Base-by-base conservation (phyloP, 768 basidiomycete species). In the Agaricus subrufescens region DNA sequence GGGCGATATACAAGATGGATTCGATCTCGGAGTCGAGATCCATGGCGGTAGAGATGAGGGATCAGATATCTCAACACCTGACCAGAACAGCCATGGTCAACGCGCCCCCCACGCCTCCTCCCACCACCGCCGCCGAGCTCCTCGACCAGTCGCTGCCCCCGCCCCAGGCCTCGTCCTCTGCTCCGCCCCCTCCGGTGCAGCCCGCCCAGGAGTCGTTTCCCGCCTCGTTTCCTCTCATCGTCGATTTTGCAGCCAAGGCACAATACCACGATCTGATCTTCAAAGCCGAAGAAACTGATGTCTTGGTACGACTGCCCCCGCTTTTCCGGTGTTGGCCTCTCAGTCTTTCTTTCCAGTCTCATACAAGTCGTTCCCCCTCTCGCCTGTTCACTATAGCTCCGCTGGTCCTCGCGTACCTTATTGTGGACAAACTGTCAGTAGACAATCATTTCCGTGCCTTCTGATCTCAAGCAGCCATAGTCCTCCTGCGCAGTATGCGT, bases 1-100 rank as follows among this genome's bases (percentile, higher is more conserved):
- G 79, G n/a, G 84, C 87, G 60, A 96, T 86, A 70, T 91, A 94
- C 38, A 97, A 75, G 62, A 95, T 82, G 46, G 91, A 92, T 70
- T 95, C 89, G 58, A 95, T 87, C 65, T 94, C 92, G 58, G 94
- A 91, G 57, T 83, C 80, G 58, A 66, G 61, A 46, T 86, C 81
- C 80, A 86, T 86, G 34, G 47, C 63, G 56, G 67, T 64, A 50
- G 31, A 27, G 29, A 26, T 53, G 52, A 50, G 42, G 42, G 37
- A 39, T 34, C 34, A 34, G 5, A 2, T 7, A 6, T 34, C 34
- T 34, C 34, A 34, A 3, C 34, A 34, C 34, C 34, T 34, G 34
- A 34, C 11, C 34, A 34, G 11, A 34, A 34, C 34, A 58, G 62
- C 56, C 61, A 84, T 86, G 84, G 73, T 73, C 31, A 80, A 82